Base-by-base conservation (phyloP, 208 protist species). In the Wallacemonas sp. region DNA sequence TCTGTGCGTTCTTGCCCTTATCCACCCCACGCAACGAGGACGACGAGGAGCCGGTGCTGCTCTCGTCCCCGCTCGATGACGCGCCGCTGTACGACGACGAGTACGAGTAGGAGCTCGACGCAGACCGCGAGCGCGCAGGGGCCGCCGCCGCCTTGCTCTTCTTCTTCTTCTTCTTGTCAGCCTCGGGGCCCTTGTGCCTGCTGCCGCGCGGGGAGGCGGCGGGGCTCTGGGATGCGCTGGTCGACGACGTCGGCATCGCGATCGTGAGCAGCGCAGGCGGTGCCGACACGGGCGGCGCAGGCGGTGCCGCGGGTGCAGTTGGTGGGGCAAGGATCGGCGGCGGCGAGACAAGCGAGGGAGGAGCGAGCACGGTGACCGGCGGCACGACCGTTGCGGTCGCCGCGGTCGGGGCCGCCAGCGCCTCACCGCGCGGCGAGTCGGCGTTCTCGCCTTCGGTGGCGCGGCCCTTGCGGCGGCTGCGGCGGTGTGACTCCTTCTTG, bases 401-500 rank as follows among this genome's bases (percentile, higher is more conserved):
- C 36, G 36, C 36, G 8, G 36, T 39, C 36, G 36, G 4, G 36
- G 36, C 36, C 36, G 36, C 8, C 12, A 39, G 8, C 36, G 36
- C 8, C 36, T 39, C n/a, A n/a, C n/a, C n/a, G n/a, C n/a, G n/a
- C n/a, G 36, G 36, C 36, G 36, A 4, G 36, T 4, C 36, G 36
- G 12, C 36, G 36, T 12, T 12, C 36, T 39, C 12, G 36, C 36
- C 36, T 7, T 41, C 36, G 36, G 36, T 41, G 36, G 36, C 10
- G 14, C 48, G 22, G 48, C 31, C 18, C 48, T 55, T 55, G 48
- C 22, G 44, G 44, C 48, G 48, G 8, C n/a, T 59, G 31, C 52
- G 52, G 52, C 12, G 11, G 44, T n/a, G 36, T 41, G 44, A 23
- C 11, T 16, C n/a, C 44, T 7, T 16, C 44, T 49, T 49, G 44